Conservation (phyloP, 2,329 filamentous ascomycete species). For the Fusarium sp. region DNA sequence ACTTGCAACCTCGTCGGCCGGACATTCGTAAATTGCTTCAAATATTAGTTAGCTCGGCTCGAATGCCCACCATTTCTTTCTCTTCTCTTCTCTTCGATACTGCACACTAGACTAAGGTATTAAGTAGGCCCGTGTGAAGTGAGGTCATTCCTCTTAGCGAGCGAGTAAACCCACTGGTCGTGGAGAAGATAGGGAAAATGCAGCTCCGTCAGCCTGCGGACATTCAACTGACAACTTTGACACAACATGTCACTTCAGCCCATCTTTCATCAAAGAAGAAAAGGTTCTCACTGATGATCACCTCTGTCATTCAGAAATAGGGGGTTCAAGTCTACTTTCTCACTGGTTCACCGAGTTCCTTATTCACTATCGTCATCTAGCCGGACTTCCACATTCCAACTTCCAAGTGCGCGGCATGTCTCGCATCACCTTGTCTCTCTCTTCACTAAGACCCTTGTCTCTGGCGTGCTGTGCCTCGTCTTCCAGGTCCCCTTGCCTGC, state of each 20-base stretch:
- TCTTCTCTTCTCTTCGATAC: background rate
- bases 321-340: background rate
- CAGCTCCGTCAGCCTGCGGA: conserved; percentile 29
- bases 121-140: conserved; percentile 24
- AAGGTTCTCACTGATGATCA: background rate
- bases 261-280: conserved; percentile 6
- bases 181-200: conserved; percentile 28
- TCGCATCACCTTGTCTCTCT: conserved; percentile 43
- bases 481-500: conserved; percentile 34
- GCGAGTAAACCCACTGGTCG: conserved; percentile 15
- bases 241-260: background rate
- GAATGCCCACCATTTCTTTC: background rate
- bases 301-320: background rate
- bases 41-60: too few relatives aligned
- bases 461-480: conserved; percentile 41
- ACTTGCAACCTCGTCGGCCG: conserved; percentile 3
- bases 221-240: conserved; percentile 2
- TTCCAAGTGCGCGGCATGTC: conserved; percentile 40
- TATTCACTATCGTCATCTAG: background rate
- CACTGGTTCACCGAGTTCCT: background rate
- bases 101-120: background rate
- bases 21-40: conserved; percentile 5
- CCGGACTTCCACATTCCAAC: conserved; percentile 24
- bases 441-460: conserved; percentile 38
- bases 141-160: conserved; percentile 41